These are phyloP conservation scores for Bipolaris bicolor DNA, from an alignment of 2,329 filamentous ascomycete species.

Conservation along the genomic window DNA sequence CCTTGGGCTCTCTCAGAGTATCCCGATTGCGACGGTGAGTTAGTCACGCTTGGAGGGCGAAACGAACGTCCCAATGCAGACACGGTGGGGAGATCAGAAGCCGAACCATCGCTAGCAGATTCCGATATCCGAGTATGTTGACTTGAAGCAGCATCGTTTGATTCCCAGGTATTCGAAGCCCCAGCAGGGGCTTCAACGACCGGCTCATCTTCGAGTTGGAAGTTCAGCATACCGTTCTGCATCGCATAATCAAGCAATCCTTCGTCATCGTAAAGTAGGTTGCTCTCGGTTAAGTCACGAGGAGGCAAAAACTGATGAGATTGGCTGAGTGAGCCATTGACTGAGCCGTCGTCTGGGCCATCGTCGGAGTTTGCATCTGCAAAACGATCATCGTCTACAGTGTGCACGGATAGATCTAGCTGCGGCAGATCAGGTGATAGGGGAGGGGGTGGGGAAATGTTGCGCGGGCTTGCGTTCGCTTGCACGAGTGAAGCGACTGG, in stretches of 20 bases:
- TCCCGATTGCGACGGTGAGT: slow-evolving; percentile 18
- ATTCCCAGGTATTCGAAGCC: slow-evolving; percentile 9
- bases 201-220: slow-evolving; percentile 26
- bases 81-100: slow-evolving; percentile 30
- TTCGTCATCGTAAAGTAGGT: slow-evolving; percentile 44
- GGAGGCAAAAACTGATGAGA: slow-evolving; percentile 16
- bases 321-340: slow-evolving; percentile 13
- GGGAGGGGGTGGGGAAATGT: slow-evolving; percentile 6
- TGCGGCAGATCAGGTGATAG: slow-evolving; percentile 11
- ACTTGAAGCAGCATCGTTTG: slow-evolving; percentile 20
- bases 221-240: slow-evolving; percentile 40
- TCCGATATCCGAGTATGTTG: slow-evolving; percentile 18
- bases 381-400: slow-evolving; percentile 50
- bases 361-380: slow-evolving; percentile 51
- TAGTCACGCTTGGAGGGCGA: slow-evolving; percentile 10
- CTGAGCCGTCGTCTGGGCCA: slow-evolving; percentile 24
- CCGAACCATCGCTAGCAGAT: slow-evolving; percentile 26
- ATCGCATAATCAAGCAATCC: slow-evolving; percentile 44
- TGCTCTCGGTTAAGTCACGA: slow-evolving; percentile 35
- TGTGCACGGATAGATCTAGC: slow-evolving; percentile 37
- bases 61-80: slow-evolving; percentile 33
- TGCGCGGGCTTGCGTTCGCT: slow-evolving; percentile 4
- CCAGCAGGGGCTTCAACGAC: slow-evolving; percentile 11
- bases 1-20: slow-evolving; percentile 8
- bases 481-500: slow-evolving; percentile 6